Evolutionary conservation across 1,284 basidiomycete species (phyloP), one percentile per base, ranked within the genome.

Genomic region (Marasmius fiardii): DNA sequence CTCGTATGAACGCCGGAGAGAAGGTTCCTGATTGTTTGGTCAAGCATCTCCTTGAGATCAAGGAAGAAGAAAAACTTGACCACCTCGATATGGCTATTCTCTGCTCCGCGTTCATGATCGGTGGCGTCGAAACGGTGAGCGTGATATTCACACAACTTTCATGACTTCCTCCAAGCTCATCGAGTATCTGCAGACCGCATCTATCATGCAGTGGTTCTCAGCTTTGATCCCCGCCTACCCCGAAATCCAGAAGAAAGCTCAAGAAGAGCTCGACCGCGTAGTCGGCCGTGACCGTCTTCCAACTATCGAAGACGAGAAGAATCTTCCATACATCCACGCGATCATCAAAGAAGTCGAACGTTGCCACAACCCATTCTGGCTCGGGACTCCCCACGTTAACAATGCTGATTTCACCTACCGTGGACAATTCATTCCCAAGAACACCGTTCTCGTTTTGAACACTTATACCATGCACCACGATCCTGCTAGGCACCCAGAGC

Each of bases 51-150:
- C 55, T 77, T 16, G 58, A 67, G 45, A 57, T 58, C 16, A 65
- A 66, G 43, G 68, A 72, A 26, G 62, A 67, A 14, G 75, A 77
- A 55, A 58, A 67, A n/a, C 62, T 77, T 28, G 71, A 71, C 53
- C 66, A 68, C 58, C 57, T 67, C 20, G 75, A 76, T 59, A 69
- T 74, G 58, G 68, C 68, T 35, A 71, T 76, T 52, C 63, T 77
- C 6, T 59, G 67, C 8, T 68, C 72, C 21, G 74, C 68, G 8
- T 75, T 77, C 54, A 74, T 69, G 51, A 67, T 74, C 20, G 74
- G 76, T 5, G 76, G 76, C 26, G 71, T 74, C 41, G 67, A 77
- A 48, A 71, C 74, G 35, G 74, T 76, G 41, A 54, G 65, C 44
- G 8, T 26, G 24, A 20, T 56, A 2, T 10, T 21, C 10, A 34